Conservation (phyloP, 2,329 filamentous ascomycete genomes). For the Stylonectria norvegica region DNA sequence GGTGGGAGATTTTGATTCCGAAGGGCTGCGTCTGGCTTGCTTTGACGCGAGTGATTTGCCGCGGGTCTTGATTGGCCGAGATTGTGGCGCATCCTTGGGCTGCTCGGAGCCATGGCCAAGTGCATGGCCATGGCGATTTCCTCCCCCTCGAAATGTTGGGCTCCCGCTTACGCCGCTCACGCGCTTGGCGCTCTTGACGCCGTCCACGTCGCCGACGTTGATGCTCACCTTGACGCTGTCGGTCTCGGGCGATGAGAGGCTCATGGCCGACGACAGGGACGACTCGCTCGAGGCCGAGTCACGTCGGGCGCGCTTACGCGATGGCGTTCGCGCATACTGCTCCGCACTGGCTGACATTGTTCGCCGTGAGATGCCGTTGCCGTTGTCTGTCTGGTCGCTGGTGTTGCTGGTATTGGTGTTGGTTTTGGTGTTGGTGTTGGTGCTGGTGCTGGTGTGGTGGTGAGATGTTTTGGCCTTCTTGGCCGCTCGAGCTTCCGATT, state of each 20-base stretch:
- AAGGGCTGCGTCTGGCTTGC: slow-evolving; percentile 35
- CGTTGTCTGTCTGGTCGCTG: slow-evolving; percentile 3
- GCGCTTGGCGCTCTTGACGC: slow-evolving; percentile 3
- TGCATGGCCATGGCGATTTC: slow-evolving; percentile 19
- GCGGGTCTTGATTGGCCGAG: slow-evolving; percentile 40
- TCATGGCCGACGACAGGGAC: slow-evolving; percentile 40
- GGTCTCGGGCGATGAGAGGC: slow-evolving; percentile 38
- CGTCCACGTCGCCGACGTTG: slow-evolving; percentile 18
- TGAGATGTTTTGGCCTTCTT: not conserved
- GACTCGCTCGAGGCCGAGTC: slow-evolving; percentile 42
- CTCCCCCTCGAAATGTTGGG: slow-evolving; percentile 27
- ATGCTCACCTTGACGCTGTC: slow-evolving; percentile 18
- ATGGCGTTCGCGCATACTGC: slow-evolving; percentile 39
- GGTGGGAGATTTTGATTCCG: slow-evolving; percentile 35
- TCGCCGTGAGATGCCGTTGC: slow-evolving; percentile 26
- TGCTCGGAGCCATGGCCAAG: slow-evolving; percentile 23
- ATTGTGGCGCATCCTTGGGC: slow-evolving; percentile 37
- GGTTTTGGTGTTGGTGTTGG: slow-evolving; percentile 11
- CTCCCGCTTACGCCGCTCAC: slow-evolving; percentile 16
- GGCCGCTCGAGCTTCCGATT: not conserved
- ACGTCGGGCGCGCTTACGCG: slow-evolving; percentile 33
- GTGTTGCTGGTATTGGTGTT: slow-evolving; percentile 3
- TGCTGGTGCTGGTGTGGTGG: slow-evolving; percentile 7
- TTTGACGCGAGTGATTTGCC: slow-evolving; percentile 38
- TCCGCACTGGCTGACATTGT: too few relatives aligned